Base-by-base conservation (phyloP, 768 basidiomycete genomes). In the Kwoniella pini region DNA sequence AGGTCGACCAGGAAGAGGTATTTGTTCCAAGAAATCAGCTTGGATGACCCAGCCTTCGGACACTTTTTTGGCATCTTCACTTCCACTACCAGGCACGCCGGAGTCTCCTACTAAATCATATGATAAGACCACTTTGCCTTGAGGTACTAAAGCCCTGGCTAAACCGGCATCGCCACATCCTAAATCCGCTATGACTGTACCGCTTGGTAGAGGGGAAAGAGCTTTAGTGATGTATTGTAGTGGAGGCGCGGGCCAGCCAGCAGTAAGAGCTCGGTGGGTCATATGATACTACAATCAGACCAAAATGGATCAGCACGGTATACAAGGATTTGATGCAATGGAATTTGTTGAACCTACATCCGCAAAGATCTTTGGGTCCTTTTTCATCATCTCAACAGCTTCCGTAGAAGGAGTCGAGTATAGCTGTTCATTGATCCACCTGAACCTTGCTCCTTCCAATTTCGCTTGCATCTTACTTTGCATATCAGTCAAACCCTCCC, bases 111-210 rank as follows among this genome's bases (percentile, higher is more conserved):
- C 77, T 19, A 80, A 70, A 52, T 80, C 79, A 58, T 75, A 79
- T 33, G 62, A 67, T 22, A 79, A 63, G 1, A 76, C 71, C 31
- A 72, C 61, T 62, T 72, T 78, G 26, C 87, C 88, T 74, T 86
- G 84, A 0, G 88, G 85, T 6, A 85, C 79, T 31, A 99, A 82
- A 2, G 84, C 81, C 39, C 84, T 85, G 0, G 94, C 93, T 27
- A 99, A 82, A 6, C 87, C 84, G 22, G 93, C 96, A 75, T 97
- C 94, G 24, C 96, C 96, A 68, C 93, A 97, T 11, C 96, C 96
- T 31, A 99, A 82, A 80, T 99, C 96, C 31, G 86, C 93, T 50
- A 99, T 85, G 68, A 97, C 82, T 0, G 88, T 86, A 65, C 82
- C 83, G 19, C 81, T 60, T 4, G 90, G 84, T 74, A 87, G 88